Evolutionary conservation across 192 early-diverging fungal genomes (phyloP).

Genomic region (Backusella westeae): DNA sequence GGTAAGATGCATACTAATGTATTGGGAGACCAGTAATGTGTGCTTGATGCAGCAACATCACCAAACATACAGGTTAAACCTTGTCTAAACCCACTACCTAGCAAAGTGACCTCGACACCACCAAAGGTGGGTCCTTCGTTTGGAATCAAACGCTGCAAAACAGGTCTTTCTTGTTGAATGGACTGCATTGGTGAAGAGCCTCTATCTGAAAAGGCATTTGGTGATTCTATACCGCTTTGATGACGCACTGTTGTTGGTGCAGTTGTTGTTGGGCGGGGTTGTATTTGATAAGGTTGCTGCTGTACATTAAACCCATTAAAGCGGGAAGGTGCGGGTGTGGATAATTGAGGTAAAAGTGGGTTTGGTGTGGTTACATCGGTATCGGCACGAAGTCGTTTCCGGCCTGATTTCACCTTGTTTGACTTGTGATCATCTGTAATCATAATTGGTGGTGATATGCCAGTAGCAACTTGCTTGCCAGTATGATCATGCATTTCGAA

Average conservation of each 20-base stretch:
- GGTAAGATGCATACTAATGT: slow-evolving; percentile 77
- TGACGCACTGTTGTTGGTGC: background rate
- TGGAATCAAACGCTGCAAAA: slow-evolving; percentile 60
- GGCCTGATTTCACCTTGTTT: slow-evolving; percentile 51
- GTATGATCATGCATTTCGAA: slow-evolving; percentile 75
- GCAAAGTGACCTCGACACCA: slow-evolving; percentile 71
- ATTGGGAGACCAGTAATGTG: slow-evolving; percentile 66
- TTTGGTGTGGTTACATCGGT: background rate
- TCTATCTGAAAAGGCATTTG: background rate
- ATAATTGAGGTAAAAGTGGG: background rate
- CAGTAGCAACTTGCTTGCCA: slow-evolving; percentile 70
- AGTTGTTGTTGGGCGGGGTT: background rate
- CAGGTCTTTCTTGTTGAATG: slow-evolving; percentile 7
- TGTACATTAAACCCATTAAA: background rate
- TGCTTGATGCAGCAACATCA: slow-evolving; percentile 55
- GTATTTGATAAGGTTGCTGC: background rate
- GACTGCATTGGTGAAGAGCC: background rate
- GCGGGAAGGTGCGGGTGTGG: background rate
- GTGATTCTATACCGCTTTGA: background rate
- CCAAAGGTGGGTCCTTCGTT: slow-evolving; percentile 77
- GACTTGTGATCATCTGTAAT: slow-evolving; percentile 99
- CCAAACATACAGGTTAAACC: slow-evolving; percentile 77
- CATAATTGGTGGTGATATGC: slow-evolving; percentile 91
- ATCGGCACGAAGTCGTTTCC: slow-evolving; percentile 33
- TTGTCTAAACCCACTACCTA: slow-evolving; percentile 70